phyloP scores from a whole-genome alignment of 148 eudicot species.

The Silene uniflora region DNA sequence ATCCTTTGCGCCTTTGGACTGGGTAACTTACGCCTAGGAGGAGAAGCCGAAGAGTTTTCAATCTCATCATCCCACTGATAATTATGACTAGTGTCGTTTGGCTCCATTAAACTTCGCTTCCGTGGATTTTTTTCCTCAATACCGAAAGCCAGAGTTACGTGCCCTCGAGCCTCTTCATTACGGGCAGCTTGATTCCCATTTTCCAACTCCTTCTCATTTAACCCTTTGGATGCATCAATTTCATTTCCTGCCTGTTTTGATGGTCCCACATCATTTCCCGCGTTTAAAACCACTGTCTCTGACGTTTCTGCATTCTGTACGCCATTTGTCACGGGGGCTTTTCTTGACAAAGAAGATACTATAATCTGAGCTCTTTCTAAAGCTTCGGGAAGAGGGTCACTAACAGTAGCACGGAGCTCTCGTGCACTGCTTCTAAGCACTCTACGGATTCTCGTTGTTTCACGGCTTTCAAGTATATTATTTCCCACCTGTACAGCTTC shows the following conservation, averaged over 20 bases:
- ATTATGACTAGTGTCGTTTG: constrained; percentile 43
- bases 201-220: constrained; percentile 7
- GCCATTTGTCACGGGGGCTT: constrained; percentile 8
- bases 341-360: constrained; percentile 18
- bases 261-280: neutral
- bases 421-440: constrained; percentile 39
- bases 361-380: neutral
- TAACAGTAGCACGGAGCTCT: constrained; percentile 48
- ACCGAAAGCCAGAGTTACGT: constrained; percentile 5
- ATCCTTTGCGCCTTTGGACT: constrained; percentile 35
- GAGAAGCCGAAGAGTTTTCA: constrained; percentile 35
- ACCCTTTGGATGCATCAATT: constrained; percentile 13
- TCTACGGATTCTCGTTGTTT: constrained; percentile 34
- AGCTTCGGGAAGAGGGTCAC: constrained; percentile 57
- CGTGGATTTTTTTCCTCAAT: constrained; percentile 17
- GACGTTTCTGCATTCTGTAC: neutral
- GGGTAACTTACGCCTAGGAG: constrained; percentile 31
- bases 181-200: constrained; percentile 13
- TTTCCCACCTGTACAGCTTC: constrained; percentile 10
- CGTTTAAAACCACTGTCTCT: neutral
- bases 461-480: constrained; percentile 21
- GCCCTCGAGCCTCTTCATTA: constrained; percentile 21
- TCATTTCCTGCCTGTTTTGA: neutral
- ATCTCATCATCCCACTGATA: constrained; percentile 52
- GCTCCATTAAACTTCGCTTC: constrained; percentile 51